phyloP scores from a whole-genome alignment of 108 stramenopile genomes.

The Bacterosira constricta region DNA sequence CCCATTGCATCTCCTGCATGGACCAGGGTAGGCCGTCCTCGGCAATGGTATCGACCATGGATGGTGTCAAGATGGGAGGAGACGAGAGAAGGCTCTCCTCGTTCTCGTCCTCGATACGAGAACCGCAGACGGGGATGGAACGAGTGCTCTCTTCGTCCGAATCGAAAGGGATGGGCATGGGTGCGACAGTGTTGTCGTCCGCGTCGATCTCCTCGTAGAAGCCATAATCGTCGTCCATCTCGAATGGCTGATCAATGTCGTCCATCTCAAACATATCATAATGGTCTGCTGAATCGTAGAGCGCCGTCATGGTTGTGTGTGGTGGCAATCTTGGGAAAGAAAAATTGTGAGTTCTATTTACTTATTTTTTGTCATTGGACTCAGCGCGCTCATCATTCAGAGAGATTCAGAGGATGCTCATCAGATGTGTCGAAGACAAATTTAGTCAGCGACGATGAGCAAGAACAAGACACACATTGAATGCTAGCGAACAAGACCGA shows the following conservation, averaged over 20 bases:
- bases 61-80: conserved; percentile 17
- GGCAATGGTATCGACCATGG: background rate
- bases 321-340: no score
- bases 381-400: no score
- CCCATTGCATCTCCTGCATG: conserved; percentile 29
- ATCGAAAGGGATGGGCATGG: no score
- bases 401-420: no score
- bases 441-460: no score
- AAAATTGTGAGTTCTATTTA: no score
- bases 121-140: background rate
- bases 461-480: no score
- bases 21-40: conserved; percentile 23
- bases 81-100: background rate
- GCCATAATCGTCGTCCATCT: conserved; percentile 9
- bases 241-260: background rate
- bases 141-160: conserved; percentile 7
- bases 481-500: no score
- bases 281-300: no score
- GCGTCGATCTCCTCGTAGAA: conserved; percentile 15
- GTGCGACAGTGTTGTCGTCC: background rate
- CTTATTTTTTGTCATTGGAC: no score
- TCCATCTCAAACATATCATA: conserved; percentile 3
- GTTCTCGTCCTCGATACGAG: background rate
- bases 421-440: no score
- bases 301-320: no score